Percentiles rank a stretch among this genome's conserved stretches.
phyloP scores from a whole-genome alignment of 2,329 filamentous ascomycete species.

The Fusarium sp. region DNA sequence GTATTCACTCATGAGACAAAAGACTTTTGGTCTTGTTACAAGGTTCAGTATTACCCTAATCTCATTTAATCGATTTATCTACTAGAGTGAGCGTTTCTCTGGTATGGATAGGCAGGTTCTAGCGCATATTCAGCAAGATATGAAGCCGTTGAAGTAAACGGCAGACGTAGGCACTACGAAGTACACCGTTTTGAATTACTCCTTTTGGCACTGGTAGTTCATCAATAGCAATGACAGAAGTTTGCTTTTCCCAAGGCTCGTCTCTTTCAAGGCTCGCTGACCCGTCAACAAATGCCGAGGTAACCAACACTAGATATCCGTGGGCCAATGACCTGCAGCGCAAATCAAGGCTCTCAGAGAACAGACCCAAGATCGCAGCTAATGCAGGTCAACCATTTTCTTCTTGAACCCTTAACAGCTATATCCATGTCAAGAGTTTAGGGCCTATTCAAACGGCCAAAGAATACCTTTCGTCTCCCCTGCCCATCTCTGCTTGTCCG shows the following conservation, averaged over 20 bases:
- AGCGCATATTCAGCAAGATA: no score
- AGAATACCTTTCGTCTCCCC: not conserved
- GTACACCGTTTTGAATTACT: no score
- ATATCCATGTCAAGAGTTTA: conserved; percentile 1
- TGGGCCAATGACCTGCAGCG: not conserved
- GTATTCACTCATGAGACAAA: not conserved
- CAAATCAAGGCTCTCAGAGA: not conserved
- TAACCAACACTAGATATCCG: not conserved
- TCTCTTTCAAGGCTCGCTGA: not conserved
- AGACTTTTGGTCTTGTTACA: not conserved
- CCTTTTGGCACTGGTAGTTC: not conserved
- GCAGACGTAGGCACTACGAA: no score
- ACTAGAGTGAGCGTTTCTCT: no score
- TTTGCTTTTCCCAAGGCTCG: no score
- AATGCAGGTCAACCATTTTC: conserved; percentile 12
- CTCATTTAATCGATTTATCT: no score
- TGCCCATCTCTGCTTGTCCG: conserved; percentile 3
- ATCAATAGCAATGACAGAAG: no score
- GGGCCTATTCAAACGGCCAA: not conserved
- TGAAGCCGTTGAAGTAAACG: no score
- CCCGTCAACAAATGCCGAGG: no score
- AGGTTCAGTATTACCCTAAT: no score
- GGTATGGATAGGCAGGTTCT: no score
- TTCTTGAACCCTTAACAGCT: not conserved
- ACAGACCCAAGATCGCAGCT: not conserved